A percentile compares a stretch with the other conserved stretches of the same genome.
These are phyloP conservation scores for Wickerhamomyces queroliae DNA, from an alignment of 805 yeast species.

Conservation along the genomic window DNA sequence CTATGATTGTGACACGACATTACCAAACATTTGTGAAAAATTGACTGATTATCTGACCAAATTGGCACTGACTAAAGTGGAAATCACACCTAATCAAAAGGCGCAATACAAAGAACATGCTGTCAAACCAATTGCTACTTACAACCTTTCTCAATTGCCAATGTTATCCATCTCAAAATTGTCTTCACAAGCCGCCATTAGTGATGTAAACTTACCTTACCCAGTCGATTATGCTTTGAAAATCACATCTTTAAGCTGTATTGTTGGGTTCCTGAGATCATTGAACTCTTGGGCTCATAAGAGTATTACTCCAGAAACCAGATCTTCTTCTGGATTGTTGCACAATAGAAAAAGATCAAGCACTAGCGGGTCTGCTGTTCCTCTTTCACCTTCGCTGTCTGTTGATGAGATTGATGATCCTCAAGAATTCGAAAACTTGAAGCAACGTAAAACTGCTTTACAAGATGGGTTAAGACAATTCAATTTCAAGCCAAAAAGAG, in stretches of 20 bases:
- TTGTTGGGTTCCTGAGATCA: conserved; percentile 78
- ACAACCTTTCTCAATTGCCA: conserved; percentile 69
- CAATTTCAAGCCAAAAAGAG: conserved; percentile 81
- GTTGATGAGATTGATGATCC: conserved; percentile 58
- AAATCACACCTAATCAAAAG: conserved; percentile 64
- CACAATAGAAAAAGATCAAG: conserved; percentile 23
- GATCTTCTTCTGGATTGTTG: conserved; percentile 11
- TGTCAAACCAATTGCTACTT: conserved; percentile 61
- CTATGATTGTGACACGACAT: conserved; percentile 83
- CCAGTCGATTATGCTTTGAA: conserved; percentile 84
- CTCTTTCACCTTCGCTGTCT: conserved; percentile 5
- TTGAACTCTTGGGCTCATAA: conserved; percentile 84
- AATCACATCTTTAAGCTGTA: conserved; percentile 70
- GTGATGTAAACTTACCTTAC: conserved; percentile 44
- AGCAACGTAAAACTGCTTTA: conserved; percentile 76
- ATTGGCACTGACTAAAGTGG: conserved; percentile 64
- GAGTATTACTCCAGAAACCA: conserved; percentile 32
- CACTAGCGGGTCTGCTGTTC: conserved; percentile 19
- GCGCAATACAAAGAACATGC: conserved; percentile 44
- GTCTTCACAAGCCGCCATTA: conserved; percentile 42
- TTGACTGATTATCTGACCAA: conserved; percentile 69
- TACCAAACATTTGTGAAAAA: conserved; percentile 82
- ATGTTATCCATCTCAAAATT: conserved; percentile 66
- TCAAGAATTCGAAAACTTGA: conserved; percentile 76
- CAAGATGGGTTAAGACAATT: conserved; percentile 74